Base-by-base conservation (phyloP, 176 grass and related monocot species). In the Stipa capillata region DNA sequence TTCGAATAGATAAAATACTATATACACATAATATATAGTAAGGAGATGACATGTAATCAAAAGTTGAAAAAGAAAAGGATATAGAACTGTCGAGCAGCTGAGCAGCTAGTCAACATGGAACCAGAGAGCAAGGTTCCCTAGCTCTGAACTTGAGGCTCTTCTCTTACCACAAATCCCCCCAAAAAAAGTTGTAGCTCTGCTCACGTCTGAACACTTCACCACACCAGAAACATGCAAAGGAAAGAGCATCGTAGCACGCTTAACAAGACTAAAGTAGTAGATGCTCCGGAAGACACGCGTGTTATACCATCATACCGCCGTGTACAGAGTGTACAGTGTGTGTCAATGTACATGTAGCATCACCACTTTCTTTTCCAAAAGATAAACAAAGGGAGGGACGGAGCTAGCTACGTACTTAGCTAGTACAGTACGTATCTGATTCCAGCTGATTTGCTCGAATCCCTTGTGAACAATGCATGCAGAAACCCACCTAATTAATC, bases 381-480 rank as follows among this genome's bases (percentile, higher is more conserved):
- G 58, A 67, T 2, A 23, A 5, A n/a, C 12, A 41, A 66, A 20
- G 31, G 15, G 33, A 4, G 6, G 58, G 23, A 6, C 1, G 6
- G 7, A 25, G 10, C 35, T 25, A n/a, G n/a, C n/a, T n/a, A n/a
- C n/a, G 20, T 15, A 13, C n/a, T n/a, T n/a, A n/a, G n/a, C n/a
- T 15, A 47, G 21, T 52, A 25, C 14, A 74, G 29, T 47, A 17
- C 10, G n/a, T 31, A 86, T 81, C 60, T 24, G 60, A 81, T 87
- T 23, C 85, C 23, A n/a, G n/a, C 51, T 84, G 3, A 12, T 28
- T 82, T 52, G 20, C 32, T 82, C 15, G 4, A 72, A 61, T 43
- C 61, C 29, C 73, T 84, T 48, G 73, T 59, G 82, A 69, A 77
- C 28, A 69, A 37, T 58, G 73, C 73, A 69, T 31, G 73, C 29